phyloP scores from a whole-genome alignment of 2,329 filamentous ascomycete genomes.

The Exophiala oligosperma region DNA sequence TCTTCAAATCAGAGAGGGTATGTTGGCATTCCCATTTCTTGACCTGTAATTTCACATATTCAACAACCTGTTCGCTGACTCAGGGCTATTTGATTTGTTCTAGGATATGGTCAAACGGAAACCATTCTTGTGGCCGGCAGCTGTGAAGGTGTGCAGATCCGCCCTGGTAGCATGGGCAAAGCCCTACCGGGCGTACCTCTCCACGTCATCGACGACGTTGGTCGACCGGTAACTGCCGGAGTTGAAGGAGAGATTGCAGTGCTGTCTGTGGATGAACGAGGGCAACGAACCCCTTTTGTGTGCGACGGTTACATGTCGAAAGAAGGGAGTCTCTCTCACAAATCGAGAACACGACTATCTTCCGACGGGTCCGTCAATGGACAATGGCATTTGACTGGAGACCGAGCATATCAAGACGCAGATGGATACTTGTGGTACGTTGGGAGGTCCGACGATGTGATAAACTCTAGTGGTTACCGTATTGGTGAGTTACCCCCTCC shows the following conservation, averaged over 20 bases:
- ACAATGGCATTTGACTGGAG: slow-evolving; percentile 39
- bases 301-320: slow-evolving; percentile 17
- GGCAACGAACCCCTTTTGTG: slow-evolving; percentile 6
- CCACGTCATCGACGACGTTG: slow-evolving; percentile 34
- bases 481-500: slow-evolving; percentile 25
- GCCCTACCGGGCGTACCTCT: slow-evolving; percentile 39
- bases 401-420: slow-evolving; percentile 33
- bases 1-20: slow-evolving; percentile 37
- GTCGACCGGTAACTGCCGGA: slow-evolving; percentile 28
- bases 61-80: background rate
- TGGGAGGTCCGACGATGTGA: slow-evolving; percentile 38
- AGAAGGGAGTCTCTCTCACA: slow-evolving; percentile 3
- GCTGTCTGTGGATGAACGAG: slow-evolving; percentile 3
- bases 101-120: slow-evolving; percentile 41
- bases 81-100: background rate
- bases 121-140: slow-evolving; percentile 41
- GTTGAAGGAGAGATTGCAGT: slow-evolving; percentile 40
- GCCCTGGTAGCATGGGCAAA: slow-evolving; percentile 40
- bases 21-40: too few species aligned
- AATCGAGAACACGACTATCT: background rate
- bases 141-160: slow-evolving; percentile 33
- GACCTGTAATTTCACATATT: background rate
- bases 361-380: background rate
- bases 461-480: slow-evolving; percentile 41
- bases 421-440: slow-evolving; percentile 38